A percentile compares a stretch with the other conserved stretches of the same genome.
phyloP scores from a whole-genome alignment of 2,329 filamentous ascomycete genomes.

The Emericellopsis cladophorae region DNA sequence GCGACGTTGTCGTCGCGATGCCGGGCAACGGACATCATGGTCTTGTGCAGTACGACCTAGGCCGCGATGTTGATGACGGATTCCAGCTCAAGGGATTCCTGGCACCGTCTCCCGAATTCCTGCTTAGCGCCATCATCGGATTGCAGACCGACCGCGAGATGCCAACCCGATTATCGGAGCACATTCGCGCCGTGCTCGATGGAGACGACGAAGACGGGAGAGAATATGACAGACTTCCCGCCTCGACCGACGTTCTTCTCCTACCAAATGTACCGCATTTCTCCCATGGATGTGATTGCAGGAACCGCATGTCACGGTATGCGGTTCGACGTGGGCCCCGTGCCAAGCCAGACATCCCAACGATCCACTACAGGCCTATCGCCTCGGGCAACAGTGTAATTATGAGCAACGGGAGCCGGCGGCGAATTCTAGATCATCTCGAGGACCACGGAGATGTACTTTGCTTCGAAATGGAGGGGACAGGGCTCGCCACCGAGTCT shows the following conservation, averaged over 20 bases:
- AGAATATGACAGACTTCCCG: too few species aligned
- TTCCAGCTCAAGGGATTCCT: constrained; percentile 1
- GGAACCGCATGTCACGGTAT: too few species aligned
- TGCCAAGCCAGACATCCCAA: background rate
- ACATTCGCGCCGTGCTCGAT: too few species aligned
- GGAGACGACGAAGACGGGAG: too few species aligned
- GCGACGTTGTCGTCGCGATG: constrained; percentile 18
- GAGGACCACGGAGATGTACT: constrained; percentile 6
- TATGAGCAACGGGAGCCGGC: constrained; percentile 8
- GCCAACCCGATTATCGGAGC: too few species aligned
- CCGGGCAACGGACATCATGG: background rate
- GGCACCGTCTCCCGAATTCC: background rate
- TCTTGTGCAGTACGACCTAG: constrained; percentile 5
- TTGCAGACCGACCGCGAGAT: too few species aligned
- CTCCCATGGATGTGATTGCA: background rate
- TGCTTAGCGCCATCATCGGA: background rate
- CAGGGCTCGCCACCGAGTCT: constrained; percentile 2
- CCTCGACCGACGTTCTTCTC: too few species aligned
- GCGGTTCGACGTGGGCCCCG: too few species aligned
- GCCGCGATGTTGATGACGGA: constrained; percentile 2
- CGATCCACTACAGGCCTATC: constrained; percentile 7
- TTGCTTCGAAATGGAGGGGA: constrained; percentile 4
- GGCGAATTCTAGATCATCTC: constrained; percentile 6
- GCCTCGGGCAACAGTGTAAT: constrained; percentile 8
- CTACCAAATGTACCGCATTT: too few species aligned